These are phyloP conservation scores for Nematocida minor DNA, from an alignment of 371 early-diverging fungal genomes.

Conservation along the genomic window DNA sequence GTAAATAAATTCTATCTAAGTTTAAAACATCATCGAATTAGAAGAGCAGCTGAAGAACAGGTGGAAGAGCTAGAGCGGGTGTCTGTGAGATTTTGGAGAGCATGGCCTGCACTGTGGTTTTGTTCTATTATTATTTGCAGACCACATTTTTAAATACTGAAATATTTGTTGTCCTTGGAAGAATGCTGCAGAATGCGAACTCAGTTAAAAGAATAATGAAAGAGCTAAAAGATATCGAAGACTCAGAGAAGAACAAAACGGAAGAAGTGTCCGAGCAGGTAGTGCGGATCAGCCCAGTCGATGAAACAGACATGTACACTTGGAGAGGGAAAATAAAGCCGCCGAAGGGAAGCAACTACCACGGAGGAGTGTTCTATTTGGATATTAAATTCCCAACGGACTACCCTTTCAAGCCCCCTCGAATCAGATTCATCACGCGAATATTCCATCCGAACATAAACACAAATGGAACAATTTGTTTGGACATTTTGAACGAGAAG, in stretches of 20 bases:
- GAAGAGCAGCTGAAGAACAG: no score
- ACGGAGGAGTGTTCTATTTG: conserved; percentile 88
- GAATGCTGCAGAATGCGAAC: conserved; percentile 41
- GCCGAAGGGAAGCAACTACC: conserved; percentile 74
- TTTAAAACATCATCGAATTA: no score
- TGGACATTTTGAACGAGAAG: conserved; percentile 91
- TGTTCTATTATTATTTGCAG: neutral
- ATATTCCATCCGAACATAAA: conserved; percentile 99
- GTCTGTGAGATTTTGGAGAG: no score
- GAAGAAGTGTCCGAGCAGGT: conserved; percentile 16
- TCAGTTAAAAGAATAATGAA: conserved; percentile 51
- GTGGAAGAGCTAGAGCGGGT: no score
- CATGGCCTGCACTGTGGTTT: no score
- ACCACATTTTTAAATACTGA: conserved; percentile 26
- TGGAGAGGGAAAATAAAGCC: conserved; percentile 81
- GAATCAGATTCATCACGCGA: conserved; percentile 84
- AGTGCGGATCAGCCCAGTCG: conserved; percentile 33
- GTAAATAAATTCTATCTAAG: no score
- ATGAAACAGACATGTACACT: conserved; percentile 67
- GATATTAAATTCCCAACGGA: conserved; percentile 92
- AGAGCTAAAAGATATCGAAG: conserved; percentile 42
- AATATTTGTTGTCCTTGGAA: conserved; percentile 52
- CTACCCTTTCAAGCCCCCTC: conserved; percentile 98
- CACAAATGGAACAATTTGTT: conserved; percentile 89
- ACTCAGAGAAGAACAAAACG: conserved; percentile 20